Evolutionary conservation across 306 rosid species (phyloP), one percentile per base, ranked within the genome.

Genomic region (Hippophae rhamnoides): DNA sequence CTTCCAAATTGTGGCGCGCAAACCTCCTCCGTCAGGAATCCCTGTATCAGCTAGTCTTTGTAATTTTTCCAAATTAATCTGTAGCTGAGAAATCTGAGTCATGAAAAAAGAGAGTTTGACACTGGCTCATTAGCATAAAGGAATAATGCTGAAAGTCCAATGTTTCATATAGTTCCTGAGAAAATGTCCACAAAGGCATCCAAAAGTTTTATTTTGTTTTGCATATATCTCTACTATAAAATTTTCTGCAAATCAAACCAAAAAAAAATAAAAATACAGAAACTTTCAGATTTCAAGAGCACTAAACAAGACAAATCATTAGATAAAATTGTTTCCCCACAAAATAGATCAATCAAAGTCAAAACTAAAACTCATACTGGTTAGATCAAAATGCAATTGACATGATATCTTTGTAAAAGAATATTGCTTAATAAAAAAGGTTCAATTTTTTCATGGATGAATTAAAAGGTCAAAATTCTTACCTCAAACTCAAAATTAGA

Each of bases 1-100:
- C 96, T 88, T 88, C 96, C 94, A 85, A 54, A 75, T 58, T 4
- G 76, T 79, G 25, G 90, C 87, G 6, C 88, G 83, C 78, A 85
- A 76, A 63, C 83, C 74, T 62, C 86, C 94, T 70, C 76, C 94
- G 69, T 85, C 75, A 6, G 81, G 88, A 74, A 85, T 79, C 53
- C 96, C 94, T 53, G 79, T 64, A 72, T 75, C 69, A 5, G 88
- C 83, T 74, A 81, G 73, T 77, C 94, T 81, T 65, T 81, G 96
- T 61, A 82, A 69, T 72, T 81, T 82, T 41, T 88, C 94, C 78
- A 88, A 72, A 69, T 82, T 82, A 41, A 88, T 75, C 83, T 82
- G 84, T 12, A 52, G 69, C 60, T 31, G 78, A 66, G 89, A 80
- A 70, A 88, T 76, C 96, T 88, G 66, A 27, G 64, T 13, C 10